A percentile compares a stretch with the other conserved stretches of the same genome.
These are phyloP conservation scores for Peronospora destructor DNA, from an alignment of 352 stramenopile genomes.

Conservation along the genomic window DNA sequence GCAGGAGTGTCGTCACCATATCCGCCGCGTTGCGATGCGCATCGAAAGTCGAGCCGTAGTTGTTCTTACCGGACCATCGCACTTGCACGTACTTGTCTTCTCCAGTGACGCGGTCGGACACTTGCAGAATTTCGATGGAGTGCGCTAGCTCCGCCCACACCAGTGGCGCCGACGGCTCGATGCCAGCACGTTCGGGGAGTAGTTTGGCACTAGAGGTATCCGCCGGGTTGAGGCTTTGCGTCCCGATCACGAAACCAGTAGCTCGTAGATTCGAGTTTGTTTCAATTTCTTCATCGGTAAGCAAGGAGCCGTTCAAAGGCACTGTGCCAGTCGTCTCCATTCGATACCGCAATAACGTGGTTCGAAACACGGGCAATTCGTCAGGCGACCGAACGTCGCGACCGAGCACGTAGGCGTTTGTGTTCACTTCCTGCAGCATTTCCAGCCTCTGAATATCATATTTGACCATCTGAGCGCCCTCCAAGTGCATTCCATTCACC, in stretches of 20 bases:
- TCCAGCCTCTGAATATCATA: constrained; percentile 43
- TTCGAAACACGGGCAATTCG: constrained; percentile 36
- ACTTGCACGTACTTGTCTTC: constrained; percentile 31
- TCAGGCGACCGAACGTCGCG: constrained; percentile 42
- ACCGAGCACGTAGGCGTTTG: constrained; percentile 37
- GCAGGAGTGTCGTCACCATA: constrained; percentile 40
- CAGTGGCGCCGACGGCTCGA: constrained; percentile 26
- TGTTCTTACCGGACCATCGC: constrained; percentile 41
- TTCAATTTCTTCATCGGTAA: constrained; percentile 5
- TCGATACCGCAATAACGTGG: constrained; percentile 39
- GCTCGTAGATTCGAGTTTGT: constrained; percentile 11
- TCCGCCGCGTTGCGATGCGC: constrained; percentile 42
- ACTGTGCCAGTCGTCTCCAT: constrained; percentile 31
- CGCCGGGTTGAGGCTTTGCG: constrained; percentile 41
- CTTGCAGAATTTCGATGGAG: constrained; percentile 39
- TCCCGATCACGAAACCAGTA: constrained; percentile 39
- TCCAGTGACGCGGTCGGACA: constrained; percentile 20
- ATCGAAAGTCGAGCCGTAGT: constrained; percentile 44
- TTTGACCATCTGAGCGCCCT: constrained; percentile 39
- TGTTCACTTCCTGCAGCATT: constrained; percentile 36
- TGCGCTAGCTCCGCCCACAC: constrained; percentile 42
- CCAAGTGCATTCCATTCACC: constrained; percentile 33
- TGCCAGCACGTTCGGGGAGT: constrained; percentile 24
- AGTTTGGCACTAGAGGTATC: constrained; percentile 29
- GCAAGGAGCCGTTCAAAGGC: constrained; percentile 3